Evolutionary conservation across 1,139 yeast species (phyloP).

Genomic region (Pichia sp.): DNA sequence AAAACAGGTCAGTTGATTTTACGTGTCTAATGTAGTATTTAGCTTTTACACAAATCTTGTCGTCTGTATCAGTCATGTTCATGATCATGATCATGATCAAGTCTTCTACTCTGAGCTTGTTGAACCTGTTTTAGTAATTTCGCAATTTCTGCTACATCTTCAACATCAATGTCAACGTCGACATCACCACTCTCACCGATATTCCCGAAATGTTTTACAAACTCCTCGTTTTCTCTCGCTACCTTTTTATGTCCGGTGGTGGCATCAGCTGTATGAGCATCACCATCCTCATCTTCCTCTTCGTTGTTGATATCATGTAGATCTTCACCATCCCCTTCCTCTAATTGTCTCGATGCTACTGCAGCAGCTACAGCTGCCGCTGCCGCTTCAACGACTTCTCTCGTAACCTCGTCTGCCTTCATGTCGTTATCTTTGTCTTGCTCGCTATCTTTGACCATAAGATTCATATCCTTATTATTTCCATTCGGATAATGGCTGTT

Average conservation of each 20-base stretch:
- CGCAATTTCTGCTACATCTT: slow-evolving; percentile 14
- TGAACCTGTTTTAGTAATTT: slow-evolving; percentile 13
- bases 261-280: background rate
- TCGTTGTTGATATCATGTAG: background rate
- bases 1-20: no score
- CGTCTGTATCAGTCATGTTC: no score
- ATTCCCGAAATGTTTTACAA: background rate
- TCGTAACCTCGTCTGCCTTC: slow-evolving; percentile 1
- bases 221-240: no score
- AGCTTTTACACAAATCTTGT: no score
- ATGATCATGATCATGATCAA: no score
- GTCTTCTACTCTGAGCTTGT: slow-evolving; percentile 8
- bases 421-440: background rate
- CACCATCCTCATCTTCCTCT: background rate
- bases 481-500: no score
- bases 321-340: background rate
- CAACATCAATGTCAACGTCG: slow-evolving; percentile 8
- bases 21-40: no score
- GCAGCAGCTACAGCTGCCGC: slow-evolving; percentile 12
- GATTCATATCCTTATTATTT: background rate
- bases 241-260: no score
- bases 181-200: slow-evolving; percentile 2
- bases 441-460: background rate
- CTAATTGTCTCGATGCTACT: slow-evolving; percentile 1
- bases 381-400: slow-evolving; percentile 10